Evolutionary conservation across 306 rosid species (phyloP).

Genomic region (Sophora flavescens): DNA sequence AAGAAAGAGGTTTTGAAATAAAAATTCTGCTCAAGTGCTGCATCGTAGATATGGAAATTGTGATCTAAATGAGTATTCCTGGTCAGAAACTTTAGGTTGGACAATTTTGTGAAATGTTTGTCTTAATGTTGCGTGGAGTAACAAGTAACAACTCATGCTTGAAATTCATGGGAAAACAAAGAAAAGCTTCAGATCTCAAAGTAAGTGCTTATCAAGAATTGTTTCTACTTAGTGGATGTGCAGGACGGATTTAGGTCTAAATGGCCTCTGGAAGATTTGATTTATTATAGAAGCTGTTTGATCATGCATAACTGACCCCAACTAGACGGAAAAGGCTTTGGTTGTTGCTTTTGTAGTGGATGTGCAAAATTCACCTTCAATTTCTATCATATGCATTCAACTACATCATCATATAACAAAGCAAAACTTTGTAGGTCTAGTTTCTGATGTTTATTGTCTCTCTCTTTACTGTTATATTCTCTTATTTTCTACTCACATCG

Average conservation of each 20-base stretch:
- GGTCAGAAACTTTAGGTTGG: slow-evolving; percentile 1
- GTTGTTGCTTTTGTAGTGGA: too few relatives aligned
- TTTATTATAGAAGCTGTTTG: too few relatives aligned
- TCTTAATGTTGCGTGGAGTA: not conserved
- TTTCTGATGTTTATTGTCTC: not conserved
- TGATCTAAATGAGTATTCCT: slow-evolving; percentile 3
- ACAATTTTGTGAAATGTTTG: not conserved
- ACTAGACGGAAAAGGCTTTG: too few relatives aligned
- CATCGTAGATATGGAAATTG: not conserved
- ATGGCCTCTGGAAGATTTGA: too few relatives aligned
- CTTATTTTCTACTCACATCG: not conserved
- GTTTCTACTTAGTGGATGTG: not conserved
- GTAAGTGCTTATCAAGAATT: not conserved
- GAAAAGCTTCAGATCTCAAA: not conserved
- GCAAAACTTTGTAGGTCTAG: not conserved
- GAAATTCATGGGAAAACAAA: not conserved
- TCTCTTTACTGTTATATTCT: not conserved
- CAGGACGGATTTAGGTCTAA: too few relatives aligned
- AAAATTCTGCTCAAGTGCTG: slow-evolving; percentile 15
- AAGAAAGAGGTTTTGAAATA: slow-evolving; percentile 3
- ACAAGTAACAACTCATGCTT: not conserved
- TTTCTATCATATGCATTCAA: not conserved
- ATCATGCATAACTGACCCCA: too few relatives aligned
- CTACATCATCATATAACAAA: not conserved
- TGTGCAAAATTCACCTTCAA: slow-evolving; percentile 1